Evolutionary conservation across 2,329 filamentous ascomycete genomes (phyloP), one percentile per base, ranked within the genome.

Genomic region (Nemania bipapillata): DNA sequence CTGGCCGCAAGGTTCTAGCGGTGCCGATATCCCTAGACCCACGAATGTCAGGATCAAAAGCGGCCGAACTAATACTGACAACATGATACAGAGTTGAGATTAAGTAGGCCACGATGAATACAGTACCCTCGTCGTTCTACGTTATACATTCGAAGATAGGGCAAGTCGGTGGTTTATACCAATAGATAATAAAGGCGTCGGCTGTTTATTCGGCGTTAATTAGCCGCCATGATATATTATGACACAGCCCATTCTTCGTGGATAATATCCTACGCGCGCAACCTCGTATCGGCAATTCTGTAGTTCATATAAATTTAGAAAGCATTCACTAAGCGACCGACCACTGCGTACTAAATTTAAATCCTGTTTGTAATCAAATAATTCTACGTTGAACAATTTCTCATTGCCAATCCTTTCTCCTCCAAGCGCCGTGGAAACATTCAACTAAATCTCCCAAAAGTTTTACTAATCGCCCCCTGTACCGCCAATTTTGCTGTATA

Each of bases 191-290:
- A 35, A 62, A 32, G n/a, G 15, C 15, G 5, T 6, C 47, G 47
- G 47, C 30, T 54, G 17, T 22, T 55, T 30, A 40, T 40, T 37
- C 2, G 15, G 40, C 42, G 15, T 15, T 12, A 67, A 59, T 67
- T 63, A 67, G 65, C 65, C 65, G 65, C 54, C 54, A 37, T 59
- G 24, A 8, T 63, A 45, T 56, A 63, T 57, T 45, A n/a, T 35
- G 5, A 30, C 20, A 26, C 26, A 66, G 15, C 24, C 28, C 35
- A 37, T 47, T 35, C 53, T 11, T 24, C 7, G 35, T 53, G 37
- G n/a, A 47, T 47, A 54, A 32, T 63, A 58, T 59, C 22, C 24
- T 61, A n/a, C n/a, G 15, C 20, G n/a, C 22, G 58, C 40, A 47
- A 58, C 58, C 20, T 26, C 9, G 32, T 49, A 11, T 28, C 65